phyloP scores from a whole-genome alignment of 1,139 yeast species.

The Ogataea hybrid region DNA sequence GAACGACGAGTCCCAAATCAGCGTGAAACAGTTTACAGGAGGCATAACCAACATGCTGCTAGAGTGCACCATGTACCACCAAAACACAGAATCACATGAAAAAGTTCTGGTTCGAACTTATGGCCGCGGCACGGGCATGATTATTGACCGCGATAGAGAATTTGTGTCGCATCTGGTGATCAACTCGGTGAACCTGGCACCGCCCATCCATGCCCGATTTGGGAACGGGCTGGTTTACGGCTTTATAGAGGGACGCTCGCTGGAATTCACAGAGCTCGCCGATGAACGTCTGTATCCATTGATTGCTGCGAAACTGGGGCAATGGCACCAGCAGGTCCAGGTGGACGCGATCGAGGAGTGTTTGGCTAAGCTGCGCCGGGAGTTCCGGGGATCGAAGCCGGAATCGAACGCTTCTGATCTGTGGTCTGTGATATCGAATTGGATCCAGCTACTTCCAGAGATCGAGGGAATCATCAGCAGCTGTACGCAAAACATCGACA shows the following conservation, averaged over 20 bases:
- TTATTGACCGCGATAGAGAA: slow-evolving; percentile 75
- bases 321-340: slow-evolving; percentile 60
- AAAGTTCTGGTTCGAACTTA: slow-evolving; percentile 66
- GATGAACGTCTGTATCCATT: slow-evolving; percentile 48
- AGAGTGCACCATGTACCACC: slow-evolving; percentile 38
- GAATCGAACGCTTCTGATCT: slow-evolving; percentile 34
- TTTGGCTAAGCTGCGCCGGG: slow-evolving; percentile 41
- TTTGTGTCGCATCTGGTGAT: slow-evolving; percentile 68
- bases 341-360: slow-evolving; percentile 49
- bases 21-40: slow-evolving; percentile 52
- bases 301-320: slow-evolving; percentile 67
- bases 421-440: slow-evolving; percentile 59
- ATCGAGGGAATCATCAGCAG: slow-evolving; percentile 42
- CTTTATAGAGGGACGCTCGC: slow-evolving; percentile 62
- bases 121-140: slow-evolving; percentile 71
- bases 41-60: slow-evolving; percentile 79
- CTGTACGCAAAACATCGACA: slow-evolving; percentile 38
- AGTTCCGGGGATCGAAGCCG: slow-evolving; percentile 25
- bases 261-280: slow-evolving; percentile 55
- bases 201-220: slow-evolving; percentile 66
- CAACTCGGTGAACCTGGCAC: slow-evolving; percentile 62
- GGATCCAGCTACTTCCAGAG: slow-evolving; percentile 62
- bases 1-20: slow-evolving; percentile 21
- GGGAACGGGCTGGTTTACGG: slow-evolving; percentile 77
- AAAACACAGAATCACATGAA: slow-evolving; percentile 25